A percentile compares a stretch with the other conserved stretches of the same genome.
Evolutionary conservation across 1,284 basidiomycete species (phyloP).

Genomic region (Bondarzewia mesenterica): DNA sequence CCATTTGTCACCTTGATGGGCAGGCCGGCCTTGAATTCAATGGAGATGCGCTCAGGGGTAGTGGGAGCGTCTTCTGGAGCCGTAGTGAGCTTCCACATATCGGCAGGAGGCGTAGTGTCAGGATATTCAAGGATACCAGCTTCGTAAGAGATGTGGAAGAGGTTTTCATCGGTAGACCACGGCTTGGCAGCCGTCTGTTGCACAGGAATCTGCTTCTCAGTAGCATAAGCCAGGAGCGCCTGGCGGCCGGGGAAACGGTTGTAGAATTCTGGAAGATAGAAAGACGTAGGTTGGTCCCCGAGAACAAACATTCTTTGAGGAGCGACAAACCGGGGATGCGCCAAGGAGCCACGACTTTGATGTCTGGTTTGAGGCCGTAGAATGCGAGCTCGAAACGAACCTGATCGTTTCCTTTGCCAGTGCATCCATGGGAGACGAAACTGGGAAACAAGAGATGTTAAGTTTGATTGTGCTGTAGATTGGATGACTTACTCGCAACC

Average conservation of each 20-base stretch:
- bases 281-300: not conserved
- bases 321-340: slow-evolving; percentile 70
- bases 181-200: slow-evolving; percentile 95
- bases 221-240: slow-evolving; percentile 87
- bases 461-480: not conserved
- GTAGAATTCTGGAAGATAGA: slow-evolving; percentile 75
- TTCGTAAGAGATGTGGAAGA: slow-evolving; percentile 99
- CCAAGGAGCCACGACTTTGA: slow-evolving; percentile 99
- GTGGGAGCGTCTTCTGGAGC: slow-evolving; percentile 80
- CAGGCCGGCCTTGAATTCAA: slow-evolving; percentile 84
- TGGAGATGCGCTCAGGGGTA: slow-evolving; percentile 73
- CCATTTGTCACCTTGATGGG: slow-evolving; percentile 73
- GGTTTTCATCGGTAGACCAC: slow-evolving; percentile 99
- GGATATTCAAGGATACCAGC: slow-evolving; percentile 98
- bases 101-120: slow-evolving; percentile 87
- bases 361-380: slow-evolving; percentile 96
- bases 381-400: slow-evolving; percentile 99
- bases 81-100: slow-evolving; percentile 99
- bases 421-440: slow-evolving; percentile 97
- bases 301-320: not conserved
- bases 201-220: slow-evolving; percentile 87
- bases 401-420: slow-evolving; percentile 99
- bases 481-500: slow-evolving; percentile 75
- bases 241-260: slow-evolving; percentile 94
- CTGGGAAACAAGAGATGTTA: slow-evolving; percentile 29